A percentile compares a stretch with the other conserved stretches of the same genome.
Evolutionary conservation across 2,329 filamentous ascomycete genomes (phyloP).

Genomic region (Tolypocladium amazonense): DNA sequence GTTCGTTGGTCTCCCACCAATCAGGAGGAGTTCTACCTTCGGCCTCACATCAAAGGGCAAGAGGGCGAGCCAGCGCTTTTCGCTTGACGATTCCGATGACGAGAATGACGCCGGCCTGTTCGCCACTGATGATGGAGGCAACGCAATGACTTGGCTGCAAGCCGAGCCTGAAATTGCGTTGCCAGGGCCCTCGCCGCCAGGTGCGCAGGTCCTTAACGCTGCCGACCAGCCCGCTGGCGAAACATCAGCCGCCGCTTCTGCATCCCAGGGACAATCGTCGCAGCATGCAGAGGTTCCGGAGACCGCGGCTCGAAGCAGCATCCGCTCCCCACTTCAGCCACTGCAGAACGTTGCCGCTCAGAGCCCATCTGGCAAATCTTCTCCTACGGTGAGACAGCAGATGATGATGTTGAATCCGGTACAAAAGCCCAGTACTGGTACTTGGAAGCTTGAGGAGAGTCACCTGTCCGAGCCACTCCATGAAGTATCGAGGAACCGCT

Average conservation of each 20-base stretch:
- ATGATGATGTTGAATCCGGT: slow-evolving; percentile 23
- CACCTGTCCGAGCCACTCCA: slow-evolving; percentile 40
- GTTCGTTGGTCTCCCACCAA: slow-evolving; percentile 48
- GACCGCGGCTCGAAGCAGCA: not conserved
- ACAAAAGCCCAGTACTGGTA: slow-evolving; percentile 30
- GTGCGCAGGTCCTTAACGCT: not conserved
- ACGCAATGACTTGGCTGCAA: not conserved
- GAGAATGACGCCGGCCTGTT: slow-evolving; percentile 14
- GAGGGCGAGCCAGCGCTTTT: slow-evolving; percentile 21
- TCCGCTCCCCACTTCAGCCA: not conserved
- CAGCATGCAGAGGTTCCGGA: not conserved
- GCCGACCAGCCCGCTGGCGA: not conserved
- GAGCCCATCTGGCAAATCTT: not conserved
- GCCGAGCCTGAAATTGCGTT: not conserved
- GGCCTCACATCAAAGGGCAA: slow-evolving; percentile 25
- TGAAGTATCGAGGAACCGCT: slow-evolving; percentile 19
- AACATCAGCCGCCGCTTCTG: not conserved
- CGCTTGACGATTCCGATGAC: slow-evolving; percentile 19
- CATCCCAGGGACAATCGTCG: not conserved
- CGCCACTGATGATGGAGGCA: not conserved
- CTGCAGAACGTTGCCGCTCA: not conserved
- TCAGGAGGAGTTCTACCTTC: slow-evolving; percentile 47
- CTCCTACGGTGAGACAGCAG: slow-evolving; percentile 1
- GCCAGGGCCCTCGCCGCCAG: not conserved
- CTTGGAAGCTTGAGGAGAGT: slow-evolving; percentile 46